Evolutionary conservation across 1,139 yeast genomes (phyloP).

Genomic region (Yamadazyma siamensis): DNA sequence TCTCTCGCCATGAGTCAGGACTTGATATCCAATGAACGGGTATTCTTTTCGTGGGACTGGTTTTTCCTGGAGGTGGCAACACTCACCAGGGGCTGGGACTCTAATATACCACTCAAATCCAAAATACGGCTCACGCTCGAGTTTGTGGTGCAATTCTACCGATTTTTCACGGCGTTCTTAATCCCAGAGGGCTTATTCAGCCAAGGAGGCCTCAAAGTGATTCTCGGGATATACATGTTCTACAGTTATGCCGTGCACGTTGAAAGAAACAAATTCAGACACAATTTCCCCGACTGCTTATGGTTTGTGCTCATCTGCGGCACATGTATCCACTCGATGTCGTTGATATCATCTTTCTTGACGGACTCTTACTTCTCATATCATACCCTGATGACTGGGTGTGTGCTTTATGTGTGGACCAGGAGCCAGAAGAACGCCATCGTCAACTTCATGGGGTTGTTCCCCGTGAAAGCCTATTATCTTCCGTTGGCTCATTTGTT

Average conservation of each 20-base stretch:
- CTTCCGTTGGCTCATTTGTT: slow-evolving; percentile 55
- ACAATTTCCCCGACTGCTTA: slow-evolving; percentile 53
- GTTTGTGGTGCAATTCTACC: slow-evolving; percentile 31
- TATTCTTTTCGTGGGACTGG: no score
- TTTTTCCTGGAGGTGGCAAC: neutral
- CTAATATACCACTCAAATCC: no score
- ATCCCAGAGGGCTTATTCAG: slow-evolving; percentile 34
- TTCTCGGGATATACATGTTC: slow-evolving; percentile 54
- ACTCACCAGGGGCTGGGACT: no score
- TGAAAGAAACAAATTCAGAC: slow-evolving; percentile 51
- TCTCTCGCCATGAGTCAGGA: slow-evolving; percentile 24
- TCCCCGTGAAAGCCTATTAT: slow-evolving; percentile 58
- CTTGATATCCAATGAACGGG: no score
- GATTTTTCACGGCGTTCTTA: slow-evolving; percentile 48
- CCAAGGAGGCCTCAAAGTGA: slow-evolving; percentile 35
- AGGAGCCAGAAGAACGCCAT: slow-evolving; percentile 47
- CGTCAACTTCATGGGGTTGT: slow-evolving; percentile 49
- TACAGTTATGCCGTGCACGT: slow-evolving; percentile 56
- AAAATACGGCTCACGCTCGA: no score
- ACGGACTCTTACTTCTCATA: slow-evolving; percentile 19
- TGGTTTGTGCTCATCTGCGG: slow-evolving; percentile 52
- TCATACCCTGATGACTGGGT: slow-evolving; percentile 44
- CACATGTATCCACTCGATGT: slow-evolving; percentile 33
- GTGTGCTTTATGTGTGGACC: slow-evolving; percentile 61
- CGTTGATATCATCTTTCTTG: slow-evolving; percentile 24